Conservation (phyloP, 352 stramenopile genomes). For the Blastocystis sp. region DNA sequence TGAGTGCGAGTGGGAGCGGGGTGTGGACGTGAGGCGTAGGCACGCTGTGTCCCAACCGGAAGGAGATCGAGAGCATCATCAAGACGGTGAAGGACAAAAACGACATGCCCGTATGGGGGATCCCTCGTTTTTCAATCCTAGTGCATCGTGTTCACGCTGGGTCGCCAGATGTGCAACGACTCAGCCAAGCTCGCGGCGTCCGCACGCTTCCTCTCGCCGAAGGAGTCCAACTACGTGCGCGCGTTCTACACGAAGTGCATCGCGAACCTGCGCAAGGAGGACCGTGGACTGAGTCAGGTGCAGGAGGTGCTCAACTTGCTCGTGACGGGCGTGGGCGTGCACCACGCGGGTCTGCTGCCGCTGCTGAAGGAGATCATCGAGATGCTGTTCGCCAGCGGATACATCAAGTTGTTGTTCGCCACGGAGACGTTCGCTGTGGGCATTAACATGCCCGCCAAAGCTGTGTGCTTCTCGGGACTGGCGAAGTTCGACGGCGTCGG, state of each 20-base stretch:
- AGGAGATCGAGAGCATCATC: neutral
- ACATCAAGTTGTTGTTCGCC: constrained; percentile 97
- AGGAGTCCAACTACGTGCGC: constrained; percentile 75
- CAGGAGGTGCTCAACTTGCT: constrained; percentile 84
- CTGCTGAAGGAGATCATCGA: constrained; percentile 99
- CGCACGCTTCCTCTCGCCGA: constrained; percentile 79
- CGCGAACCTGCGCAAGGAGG: constrained; percentile 80
- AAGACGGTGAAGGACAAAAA: constrained; percentile 14
- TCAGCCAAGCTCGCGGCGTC: constrained; percentile 77
- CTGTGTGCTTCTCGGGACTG: constrained; percentile 94
- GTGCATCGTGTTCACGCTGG: constrained; percentile 69
- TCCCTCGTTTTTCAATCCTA: constrained; percentile 7
- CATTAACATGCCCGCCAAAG: constrained; percentile 97
- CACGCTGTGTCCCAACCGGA: neutral
- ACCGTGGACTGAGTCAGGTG: constrained; percentile 81
- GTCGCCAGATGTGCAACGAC: constrained; percentile 84
- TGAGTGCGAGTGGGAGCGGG: constrained; percentile 76
- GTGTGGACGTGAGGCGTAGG: neutral
- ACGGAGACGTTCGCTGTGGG: constrained; percentile 99
- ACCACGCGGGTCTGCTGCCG: constrained; percentile 93
- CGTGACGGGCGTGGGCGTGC: constrained; percentile 91
- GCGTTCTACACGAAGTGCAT: constrained; percentile 77
- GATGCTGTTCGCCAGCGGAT: constrained; percentile 93
- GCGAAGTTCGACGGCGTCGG: constrained; percentile 94
- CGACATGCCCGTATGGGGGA: constrained; percentile 10